These are phyloP conservation scores for Fomitopsis palustris DNA, from an alignment of 1,284 basidiomycete genomes.

Conservation along the genomic window DNA sequence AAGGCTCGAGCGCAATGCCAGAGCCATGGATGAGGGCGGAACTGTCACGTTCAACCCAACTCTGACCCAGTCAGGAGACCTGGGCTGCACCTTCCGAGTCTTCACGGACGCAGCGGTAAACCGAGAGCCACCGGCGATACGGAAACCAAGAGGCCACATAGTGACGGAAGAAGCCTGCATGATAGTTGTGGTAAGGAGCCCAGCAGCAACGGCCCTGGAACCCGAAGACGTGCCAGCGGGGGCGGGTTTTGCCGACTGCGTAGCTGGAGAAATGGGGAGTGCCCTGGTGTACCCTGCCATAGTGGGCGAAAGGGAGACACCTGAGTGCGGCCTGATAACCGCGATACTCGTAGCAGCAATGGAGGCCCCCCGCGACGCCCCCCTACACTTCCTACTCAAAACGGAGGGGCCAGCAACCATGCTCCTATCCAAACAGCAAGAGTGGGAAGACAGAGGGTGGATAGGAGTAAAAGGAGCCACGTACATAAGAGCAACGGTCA, in stretches of 20 bases:
- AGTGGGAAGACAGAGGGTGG: conserved; percentile 8
- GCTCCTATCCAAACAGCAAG: background rate
- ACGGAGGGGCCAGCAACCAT: background rate
- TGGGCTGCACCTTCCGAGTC: background rate
- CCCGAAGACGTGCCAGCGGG: too few relatives aligned
- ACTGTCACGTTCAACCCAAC: background rate
- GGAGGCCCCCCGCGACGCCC: background rate
- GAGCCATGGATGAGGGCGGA: too few relatives aligned
- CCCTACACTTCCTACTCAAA: background rate
- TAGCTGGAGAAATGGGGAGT: too few relatives aligned
- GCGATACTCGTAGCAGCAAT: background rate
- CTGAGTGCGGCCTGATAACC: too few relatives aligned
- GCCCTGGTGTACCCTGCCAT: too few relatives aligned
- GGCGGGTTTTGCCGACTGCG: too few relatives aligned
- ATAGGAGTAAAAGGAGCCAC: background rate
- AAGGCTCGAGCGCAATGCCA: background rate
- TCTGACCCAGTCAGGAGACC: background rate
- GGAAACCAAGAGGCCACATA: background rate
- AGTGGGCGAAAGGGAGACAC: too few relatives aligned
- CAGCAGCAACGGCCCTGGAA: too few relatives aligned
- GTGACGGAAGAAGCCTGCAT: background rate
- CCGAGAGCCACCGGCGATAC: background rate
- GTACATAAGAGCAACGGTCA: background rate
- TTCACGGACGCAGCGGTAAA: background rate
- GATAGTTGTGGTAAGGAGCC: background rate